Conservation (phyloP, 2,329 filamentous ascomycete genomes). For the Stachybotrys echinatus region DNA sequence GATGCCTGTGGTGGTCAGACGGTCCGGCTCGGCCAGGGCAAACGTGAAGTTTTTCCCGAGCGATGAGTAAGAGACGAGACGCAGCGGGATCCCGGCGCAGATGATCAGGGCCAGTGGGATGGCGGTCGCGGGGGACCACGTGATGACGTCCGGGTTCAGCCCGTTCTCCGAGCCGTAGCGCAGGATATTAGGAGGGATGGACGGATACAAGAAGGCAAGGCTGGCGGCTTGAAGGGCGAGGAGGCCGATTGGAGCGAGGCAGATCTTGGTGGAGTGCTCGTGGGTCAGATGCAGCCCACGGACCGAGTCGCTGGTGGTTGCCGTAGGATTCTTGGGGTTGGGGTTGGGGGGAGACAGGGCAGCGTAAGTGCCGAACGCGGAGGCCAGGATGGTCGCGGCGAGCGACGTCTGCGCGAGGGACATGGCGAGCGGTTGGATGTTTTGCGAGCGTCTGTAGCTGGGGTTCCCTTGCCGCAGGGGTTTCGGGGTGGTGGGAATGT, state of each 20-base stretch:
- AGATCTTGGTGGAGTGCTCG: constrained; percentile 14
- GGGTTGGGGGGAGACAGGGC: constrained; percentile 26
- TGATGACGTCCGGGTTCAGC: constrained; percentile 23
- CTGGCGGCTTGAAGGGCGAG: constrained; percentile 14
- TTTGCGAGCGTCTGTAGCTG: neutral
- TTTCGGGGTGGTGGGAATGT: too few relatives aligned
- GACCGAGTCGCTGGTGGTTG: constrained; percentile 13
- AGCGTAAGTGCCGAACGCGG: constrained; percentile 21
- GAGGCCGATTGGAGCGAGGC: constrained; percentile 15
- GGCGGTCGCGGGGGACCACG: constrained; percentile 28
- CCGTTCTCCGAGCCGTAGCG: constrained; percentile 22
- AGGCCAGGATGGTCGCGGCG: constrained; percentile 17
- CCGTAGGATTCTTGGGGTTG: constrained; percentile 1
- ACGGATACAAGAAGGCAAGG: constrained; percentile 10
- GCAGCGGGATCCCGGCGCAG: constrained; percentile 22
- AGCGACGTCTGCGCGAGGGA: constrained; percentile 11
- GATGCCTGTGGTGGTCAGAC: constrained; percentile 39
- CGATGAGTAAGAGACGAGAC: constrained; percentile 31
- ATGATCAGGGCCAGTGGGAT: constrained; percentile 27
- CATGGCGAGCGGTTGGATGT: constrained; percentile 7
- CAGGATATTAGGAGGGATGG: constrained; percentile 16
- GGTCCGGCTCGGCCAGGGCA: constrained; percentile 38
- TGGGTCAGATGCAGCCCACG: constrained; percentile 18
- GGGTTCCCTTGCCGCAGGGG: too few relatives aligned
- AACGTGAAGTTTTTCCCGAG: constrained; percentile 51